phyloP scores from a whole-genome alignment of 352 stramenopile genomes.

The Aphanomyces cochlioides region DNA sequence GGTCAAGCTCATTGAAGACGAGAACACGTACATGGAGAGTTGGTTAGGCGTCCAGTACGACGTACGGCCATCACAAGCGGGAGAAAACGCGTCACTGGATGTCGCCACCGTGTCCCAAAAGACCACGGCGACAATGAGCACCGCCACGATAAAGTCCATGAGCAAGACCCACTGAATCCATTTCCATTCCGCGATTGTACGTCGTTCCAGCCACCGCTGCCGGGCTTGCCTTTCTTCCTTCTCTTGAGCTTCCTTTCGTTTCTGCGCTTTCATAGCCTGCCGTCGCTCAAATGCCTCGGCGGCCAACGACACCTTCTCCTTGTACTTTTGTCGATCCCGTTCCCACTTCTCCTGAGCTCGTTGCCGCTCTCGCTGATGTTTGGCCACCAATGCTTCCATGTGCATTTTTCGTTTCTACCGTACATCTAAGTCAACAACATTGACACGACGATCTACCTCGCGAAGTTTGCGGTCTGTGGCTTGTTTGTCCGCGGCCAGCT shows the following conservation, averaged over 20 bases:
- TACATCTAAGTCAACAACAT: not conserved
- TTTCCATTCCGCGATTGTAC: not conserved
- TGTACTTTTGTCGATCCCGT: not conserved
- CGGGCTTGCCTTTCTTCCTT: not conserved
- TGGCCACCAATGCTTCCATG: not conserved
- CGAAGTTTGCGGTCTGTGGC: not conserved
- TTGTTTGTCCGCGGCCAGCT: not conserved
- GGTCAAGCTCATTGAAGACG: not conserved
- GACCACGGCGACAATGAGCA: slow-evolving; percentile 68
- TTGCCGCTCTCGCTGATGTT: not conserved
- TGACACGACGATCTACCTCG: not conserved
- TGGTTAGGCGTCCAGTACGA: slow-evolving; percentile 58
- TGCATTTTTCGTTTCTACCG: not conserved
- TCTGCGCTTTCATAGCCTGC: not conserved
- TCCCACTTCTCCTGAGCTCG: not conserved
- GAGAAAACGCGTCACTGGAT: slow-evolving; percentile 9
- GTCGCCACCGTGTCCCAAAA: slow-evolving; percentile 62
- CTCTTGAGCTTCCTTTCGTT: not conserved
- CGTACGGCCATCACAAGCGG: slow-evolving; percentile 57
- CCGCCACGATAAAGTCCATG: slow-evolving; percentile 59
- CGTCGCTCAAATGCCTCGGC: not conserved
- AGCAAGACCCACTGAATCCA: not conserved
- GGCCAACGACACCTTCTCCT: not conserved
- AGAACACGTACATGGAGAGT: slow-evolving; percentile 45
- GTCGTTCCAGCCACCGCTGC: not conserved